Evolutionary conservation across 306 rosid species (phyloP).

Genomic region (Medicago ruthenica): DNA sequence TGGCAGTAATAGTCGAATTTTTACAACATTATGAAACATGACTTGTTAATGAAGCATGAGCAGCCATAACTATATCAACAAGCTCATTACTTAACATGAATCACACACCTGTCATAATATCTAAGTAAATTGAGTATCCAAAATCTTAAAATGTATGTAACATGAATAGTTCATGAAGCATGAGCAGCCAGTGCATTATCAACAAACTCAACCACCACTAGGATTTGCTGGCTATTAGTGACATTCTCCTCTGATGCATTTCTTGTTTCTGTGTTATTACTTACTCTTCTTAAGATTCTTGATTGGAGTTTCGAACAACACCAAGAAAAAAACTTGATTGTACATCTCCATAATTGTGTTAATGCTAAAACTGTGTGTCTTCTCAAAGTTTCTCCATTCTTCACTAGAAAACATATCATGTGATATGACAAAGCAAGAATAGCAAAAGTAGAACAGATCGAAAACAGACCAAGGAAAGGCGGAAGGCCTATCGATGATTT

Average conservation of each 20-base stretch:
- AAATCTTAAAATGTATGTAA: neutral
- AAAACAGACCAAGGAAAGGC: constrained; percentile 42
- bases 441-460: constrained; percentile 28
- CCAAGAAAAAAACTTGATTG: constrained; percentile 8
- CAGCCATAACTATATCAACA: too few species aligned
- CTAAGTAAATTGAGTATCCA: constrained; percentile 12
- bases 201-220: constrained; percentile 25
- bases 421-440: constrained; percentile 27
- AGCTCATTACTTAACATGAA: neutral
- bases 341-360: constrained; percentile 24
- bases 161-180: constrained; percentile 16
- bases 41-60: too few species aligned
- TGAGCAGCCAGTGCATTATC: constrained; percentile 26
- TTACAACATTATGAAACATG: too few species aligned
- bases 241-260: constrained; percentile 6
- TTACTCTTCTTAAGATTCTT: constrained; percentile 15
- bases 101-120: neutral
- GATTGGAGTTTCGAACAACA: constrained; percentile 5
- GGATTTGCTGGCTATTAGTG: constrained; percentile 26
- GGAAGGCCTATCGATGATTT: constrained; percentile 10
- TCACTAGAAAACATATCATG: constrained; percentile 6
- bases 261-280: constrained; percentile 3
- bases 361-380: neutral
- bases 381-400: constrained; percentile 33
- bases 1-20: too few species aligned